phyloP scores from a whole-genome alignment of 208 protist species.

The Leishmania major region DNA sequence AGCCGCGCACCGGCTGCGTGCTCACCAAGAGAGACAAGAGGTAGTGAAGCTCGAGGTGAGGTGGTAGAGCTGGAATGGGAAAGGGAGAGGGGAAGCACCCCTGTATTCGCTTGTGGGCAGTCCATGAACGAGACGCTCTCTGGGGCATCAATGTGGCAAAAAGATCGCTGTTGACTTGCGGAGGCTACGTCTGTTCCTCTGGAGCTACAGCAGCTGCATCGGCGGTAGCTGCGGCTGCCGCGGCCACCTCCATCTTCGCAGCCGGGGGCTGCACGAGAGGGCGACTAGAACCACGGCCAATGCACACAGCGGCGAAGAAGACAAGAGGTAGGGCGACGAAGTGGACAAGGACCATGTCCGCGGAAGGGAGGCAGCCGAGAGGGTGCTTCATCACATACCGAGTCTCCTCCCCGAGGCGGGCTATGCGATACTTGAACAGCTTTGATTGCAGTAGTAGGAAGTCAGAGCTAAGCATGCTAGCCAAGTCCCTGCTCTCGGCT shows the following conservation, averaged over 20 bases:
- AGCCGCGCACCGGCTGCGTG: background rate
- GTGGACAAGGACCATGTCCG: conserved; percentile 38
- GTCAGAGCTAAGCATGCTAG: conserved; percentile 62
- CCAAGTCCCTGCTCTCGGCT: conserved; percentile 67
- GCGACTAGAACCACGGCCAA: conserved; percentile 47
- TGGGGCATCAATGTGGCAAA: background rate
- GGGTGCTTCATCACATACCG: conserved; percentile 53
- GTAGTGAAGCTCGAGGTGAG: background rate
- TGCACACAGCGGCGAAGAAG: conserved; percentile 40
- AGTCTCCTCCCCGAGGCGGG: conserved; percentile 65
- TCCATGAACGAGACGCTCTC: background rate
- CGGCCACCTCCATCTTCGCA: conserved; percentile 12
- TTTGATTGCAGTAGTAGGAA: conserved; percentile 71
- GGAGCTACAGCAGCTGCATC: background rate
- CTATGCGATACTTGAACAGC: conserved; percentile 77
- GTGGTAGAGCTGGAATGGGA: background rate
- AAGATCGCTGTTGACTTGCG: background rate
- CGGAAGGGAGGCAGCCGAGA: conserved; percentile 45
- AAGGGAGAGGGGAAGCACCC: background rate
- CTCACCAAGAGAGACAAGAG: background rate
- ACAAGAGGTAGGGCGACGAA: conserved; percentile 43
- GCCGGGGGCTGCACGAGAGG: conserved; percentile 48
- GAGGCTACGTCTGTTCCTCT: background rate
- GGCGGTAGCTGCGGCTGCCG: conserved; percentile 7
- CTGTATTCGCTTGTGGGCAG: background rate